Evolutionary conservation across 805 yeast genomes (phyloP), one percentile per base, ranked within the genome.

Genomic region (Myxozyma monticola): DNA sequence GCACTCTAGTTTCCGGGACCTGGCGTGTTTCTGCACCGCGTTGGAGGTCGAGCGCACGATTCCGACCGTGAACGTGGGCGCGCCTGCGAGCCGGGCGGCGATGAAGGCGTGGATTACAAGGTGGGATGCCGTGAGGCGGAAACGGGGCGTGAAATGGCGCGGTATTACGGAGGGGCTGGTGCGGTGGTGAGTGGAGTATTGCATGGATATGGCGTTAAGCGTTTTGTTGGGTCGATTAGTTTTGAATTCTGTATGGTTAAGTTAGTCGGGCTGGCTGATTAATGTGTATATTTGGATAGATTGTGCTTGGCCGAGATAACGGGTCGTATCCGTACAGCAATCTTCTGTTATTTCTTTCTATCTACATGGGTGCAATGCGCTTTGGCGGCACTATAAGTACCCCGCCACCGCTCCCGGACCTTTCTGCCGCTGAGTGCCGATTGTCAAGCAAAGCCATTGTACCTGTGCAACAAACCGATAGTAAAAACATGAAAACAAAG

Each of bases 1-100:
- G 64, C 99, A 93, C 69, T 88, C 96, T 9, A 87, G 96, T 49
- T 91, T 82, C 61, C 71, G 85, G 33, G 99, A 93, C 62, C 72
- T 93, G 33, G 74, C 83, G 10, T 74, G 76, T 47, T 87, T 91
- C 63, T 77, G 84, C 20, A 69, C 76, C 1, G 68, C 75, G 20
- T 59, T 88, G 35, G 66, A 75, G 6, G 76, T 80, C 56, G 68
- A 68, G 0, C 62, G 73, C 35, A 76, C 88, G 12, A 79, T 89
- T 7, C 93, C 97, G 0, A 93, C 99, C 0, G 99, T 91, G 3
- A 63, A 66, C 34, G 61, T 39, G 37, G 56, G 54, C 21, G 54
- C 48, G 35, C 46, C 21, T 53, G 55, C 35, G 34, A 33, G 51
- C 10, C 45, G 63, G 17, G 56, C 28, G 24, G 24, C 24, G 35